Base-by-base conservation (phyloP, 1,284 basidiomycete genomes). In the Malassezia furfur region DNA sequence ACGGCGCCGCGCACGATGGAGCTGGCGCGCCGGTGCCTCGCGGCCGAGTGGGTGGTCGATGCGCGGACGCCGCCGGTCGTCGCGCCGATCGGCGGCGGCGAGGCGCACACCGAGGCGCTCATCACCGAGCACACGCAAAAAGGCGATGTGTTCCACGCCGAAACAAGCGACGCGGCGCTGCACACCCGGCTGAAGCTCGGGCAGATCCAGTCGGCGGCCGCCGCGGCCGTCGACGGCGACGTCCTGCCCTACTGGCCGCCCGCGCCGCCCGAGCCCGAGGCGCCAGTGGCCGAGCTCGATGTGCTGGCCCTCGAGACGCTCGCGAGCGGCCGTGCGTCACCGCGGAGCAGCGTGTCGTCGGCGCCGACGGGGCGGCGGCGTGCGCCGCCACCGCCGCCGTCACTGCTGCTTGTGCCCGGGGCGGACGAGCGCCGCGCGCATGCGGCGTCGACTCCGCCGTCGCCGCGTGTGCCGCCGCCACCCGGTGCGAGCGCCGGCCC, bases 11-110 rank as follows among this genome's bases (percentile, higher is more conserved):
- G 91, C 0, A 98, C 93, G 0, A 84, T 82, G 62, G 81, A 91
- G 2, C 81, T 99, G 11, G 91, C 96, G n/a, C 85, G 90, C 57
- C 82, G 93, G 31, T 96, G 91, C 75, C 35, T 70, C 11, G 61
- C 67, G 51, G 49, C 64, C 11, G 66, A 70, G 30, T 47, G 59
- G 44, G 49, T 63, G 21, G 67, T 70, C 25, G 62, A 47, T 35
- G 21, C 31, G 19, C 48, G 59, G n/a, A 60, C 54, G 0, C 55
- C 53, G n/a, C 30, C 53, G 28, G 15, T 55, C 22, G 63, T 67
- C 2, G 59, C 57, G 32, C 59, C 60, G 6, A 61, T 67, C 12
- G 63, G 61, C 2, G 67, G 67, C 14, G 67, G 64, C 0, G 53
- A 50, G 36, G 34, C 44, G 28, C 59, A 60, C 22, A 54, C 43